These are phyloP conservation scores for Peronospora tabacina DNA, from an alignment of 352 stramenopile genomes.

Conservation along the genomic window DNA sequence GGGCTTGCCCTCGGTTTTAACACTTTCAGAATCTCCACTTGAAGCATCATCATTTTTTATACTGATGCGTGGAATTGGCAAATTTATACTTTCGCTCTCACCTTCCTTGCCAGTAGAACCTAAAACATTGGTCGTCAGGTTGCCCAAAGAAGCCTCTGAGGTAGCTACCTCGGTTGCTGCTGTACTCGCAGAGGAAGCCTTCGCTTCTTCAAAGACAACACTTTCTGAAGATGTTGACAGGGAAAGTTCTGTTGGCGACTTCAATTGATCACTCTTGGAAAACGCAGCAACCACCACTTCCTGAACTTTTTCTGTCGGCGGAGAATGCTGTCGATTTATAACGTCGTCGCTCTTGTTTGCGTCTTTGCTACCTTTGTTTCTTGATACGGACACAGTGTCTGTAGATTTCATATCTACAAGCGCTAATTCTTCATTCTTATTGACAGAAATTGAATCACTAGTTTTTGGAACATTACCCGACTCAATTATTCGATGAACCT, in stretches of 20 bases:
- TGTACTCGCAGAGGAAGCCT: slow-evolving; percentile 1
- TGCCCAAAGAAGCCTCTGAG: slow-evolving; percentile 2
- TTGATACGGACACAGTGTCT: not conserved
- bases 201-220: not conserved
- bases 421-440: not conserved
- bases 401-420: slow-evolving; percentile 4
- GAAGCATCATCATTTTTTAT: not conserved
- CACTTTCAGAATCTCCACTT: not conserved
- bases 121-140: not conserved
- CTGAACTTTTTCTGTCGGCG: not conserved
- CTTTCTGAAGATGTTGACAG: not conserved
- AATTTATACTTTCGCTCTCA: slow-evolving; percentile 2
- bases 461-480: slow-evolving; percentile 24
- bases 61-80: not conserved
- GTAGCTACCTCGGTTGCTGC: slow-evolving; percentile 2
- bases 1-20: slow-evolving; percentile 1
- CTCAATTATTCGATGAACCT: slow-evolving; percentile 33
- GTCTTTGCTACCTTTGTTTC: slow-evolving; percentile 3
- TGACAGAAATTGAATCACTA: not conserved
- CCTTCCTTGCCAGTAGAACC: slow-evolving; percentile 2
- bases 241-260: not conserved
- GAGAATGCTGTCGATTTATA: not conserved
- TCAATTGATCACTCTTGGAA: slow-evolving; percentile 6
- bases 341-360: slow-evolving; percentile 1
- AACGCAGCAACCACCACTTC: not conserved